Evolutionary conservation across 768 basidiomycete species (phyloP).

Genomic region (Tricholoma hemisulphureum): DNA sequence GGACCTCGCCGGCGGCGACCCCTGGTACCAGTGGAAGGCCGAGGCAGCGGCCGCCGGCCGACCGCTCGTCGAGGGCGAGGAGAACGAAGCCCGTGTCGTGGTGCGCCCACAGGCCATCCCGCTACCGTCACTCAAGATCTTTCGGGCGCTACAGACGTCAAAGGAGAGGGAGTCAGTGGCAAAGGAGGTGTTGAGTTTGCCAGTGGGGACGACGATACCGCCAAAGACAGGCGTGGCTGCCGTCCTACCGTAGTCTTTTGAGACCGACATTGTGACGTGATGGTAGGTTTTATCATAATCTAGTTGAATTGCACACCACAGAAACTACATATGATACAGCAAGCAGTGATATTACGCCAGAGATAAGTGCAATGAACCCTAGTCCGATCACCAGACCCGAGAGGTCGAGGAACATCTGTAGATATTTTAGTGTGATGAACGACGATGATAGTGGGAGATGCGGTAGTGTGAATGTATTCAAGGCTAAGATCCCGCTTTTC

Average conservation of each 20-base stretch:
- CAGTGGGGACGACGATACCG: constrained; percentile 13
- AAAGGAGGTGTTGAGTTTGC: constrained; percentile 2
- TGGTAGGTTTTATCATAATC: not conserved
- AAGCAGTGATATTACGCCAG: constrained; percentile 29
- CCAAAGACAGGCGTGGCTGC: constrained; percentile 26
- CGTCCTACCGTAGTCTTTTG: constrained; percentile 21
- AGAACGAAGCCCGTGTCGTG: constrained; percentile 22
- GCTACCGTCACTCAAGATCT: constrained; percentile 25
- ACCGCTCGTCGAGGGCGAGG: constrained; percentile 49
- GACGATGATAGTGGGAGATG: constrained; percentile 66
- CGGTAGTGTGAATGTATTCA: constrained; percentile 60
- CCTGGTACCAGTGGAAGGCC: constrained; percentile 57
- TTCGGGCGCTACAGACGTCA: constrained; percentile 5
- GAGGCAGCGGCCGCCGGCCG: constrained; percentile 45
- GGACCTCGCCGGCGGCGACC: constrained; percentile 58
- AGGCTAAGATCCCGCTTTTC: too few species aligned
- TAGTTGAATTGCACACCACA: not conserved
- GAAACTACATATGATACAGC: not conserved
- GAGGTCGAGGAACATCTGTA: constrained; percentile 68
- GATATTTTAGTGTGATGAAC: constrained; percentile 61
- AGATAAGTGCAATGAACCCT: constrained; percentile 62
- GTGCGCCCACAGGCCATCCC: constrained; percentile 20
- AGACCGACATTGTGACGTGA: not conserved
- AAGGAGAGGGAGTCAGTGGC: constrained; percentile 3
- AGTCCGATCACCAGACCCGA: constrained; percentile 69